Evolutionary conservation across 257 asterid genomes (phyloP).

Genomic region (Paulownia fortunei): DNA sequence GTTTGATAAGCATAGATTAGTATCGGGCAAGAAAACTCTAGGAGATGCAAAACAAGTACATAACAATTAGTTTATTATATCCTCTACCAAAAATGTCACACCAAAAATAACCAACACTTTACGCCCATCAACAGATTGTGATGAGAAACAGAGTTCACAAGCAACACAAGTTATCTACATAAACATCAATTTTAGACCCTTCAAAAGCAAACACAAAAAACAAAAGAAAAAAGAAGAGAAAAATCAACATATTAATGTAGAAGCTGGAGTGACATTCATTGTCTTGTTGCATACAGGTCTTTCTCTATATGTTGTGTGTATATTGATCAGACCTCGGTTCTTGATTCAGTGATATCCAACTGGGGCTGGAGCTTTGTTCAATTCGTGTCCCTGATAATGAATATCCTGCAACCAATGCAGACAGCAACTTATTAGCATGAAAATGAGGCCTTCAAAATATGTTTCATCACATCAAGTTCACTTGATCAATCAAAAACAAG

Average conservation of each 20-base stretch:
- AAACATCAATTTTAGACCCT: not conserved
- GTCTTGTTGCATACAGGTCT: not conserved
- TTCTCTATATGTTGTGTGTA: not conserved
- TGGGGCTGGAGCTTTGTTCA: constrained; percentile 58
- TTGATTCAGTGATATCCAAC: constrained; percentile 53
- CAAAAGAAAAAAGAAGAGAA: not conserved
- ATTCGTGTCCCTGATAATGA: constrained; percentile 52
- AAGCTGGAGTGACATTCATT: not conserved
- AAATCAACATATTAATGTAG: not conserved
- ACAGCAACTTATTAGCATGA: not conserved
- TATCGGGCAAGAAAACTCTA: not conserved
- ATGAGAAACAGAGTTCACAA: constrained; percentile 1
- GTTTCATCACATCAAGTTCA: not conserved
- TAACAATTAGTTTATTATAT: not conserved
- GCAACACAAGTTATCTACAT: not conserved
- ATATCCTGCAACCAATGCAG: constrained; percentile 52
- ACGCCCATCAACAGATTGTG: not conserved
- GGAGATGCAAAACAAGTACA: not conserved
- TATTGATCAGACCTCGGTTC: not conserved
- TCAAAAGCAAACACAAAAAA: not conserved
- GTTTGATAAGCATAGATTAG: constrained; percentile 25
- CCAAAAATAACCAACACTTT: too few species aligned
- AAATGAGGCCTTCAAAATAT: not conserved
- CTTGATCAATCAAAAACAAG: not conserved
- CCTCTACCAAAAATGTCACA: not conserved